A percentile compares a stretch with the other conserved stretches of the same genome.
Conservation (phyloP, 768 basidiomycete genomes). For the Clitopilus hobsonii region DNA sequence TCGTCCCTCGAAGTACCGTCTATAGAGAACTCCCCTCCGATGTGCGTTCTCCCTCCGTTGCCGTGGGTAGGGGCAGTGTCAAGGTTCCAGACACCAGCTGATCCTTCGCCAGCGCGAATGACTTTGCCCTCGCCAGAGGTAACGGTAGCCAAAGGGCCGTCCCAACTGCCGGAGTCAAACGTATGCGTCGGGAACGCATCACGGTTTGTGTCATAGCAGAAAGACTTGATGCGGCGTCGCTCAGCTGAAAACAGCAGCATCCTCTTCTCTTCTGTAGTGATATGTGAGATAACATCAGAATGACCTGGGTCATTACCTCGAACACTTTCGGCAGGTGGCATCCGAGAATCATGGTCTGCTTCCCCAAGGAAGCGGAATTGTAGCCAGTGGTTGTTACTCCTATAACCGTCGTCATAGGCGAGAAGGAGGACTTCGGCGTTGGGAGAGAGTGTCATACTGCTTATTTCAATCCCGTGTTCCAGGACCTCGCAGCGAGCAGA, state of each 20-base stretch:
- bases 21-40: conserved; percentile 13
- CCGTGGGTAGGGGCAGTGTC: conserved; percentile 26
- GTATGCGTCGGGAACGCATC: background rate
- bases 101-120: conserved; percentile 28
- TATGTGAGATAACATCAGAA: conserved; percentile 1
- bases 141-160: conserved; percentile 7
- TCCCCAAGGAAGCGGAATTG: conserved; percentile 6
- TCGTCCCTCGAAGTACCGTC: conserved; percentile 15
- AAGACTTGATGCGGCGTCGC: conserved; percentile 8
- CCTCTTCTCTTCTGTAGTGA: conserved; percentile 2
- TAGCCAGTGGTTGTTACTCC: conserved; percentile 1
- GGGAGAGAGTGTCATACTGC: background rate
- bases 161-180: background rate
- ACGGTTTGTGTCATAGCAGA: conserved; percentile 5
- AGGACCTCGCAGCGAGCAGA: background rate
- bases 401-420: conserved; percentile 3
- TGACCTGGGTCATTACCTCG: conserved; percentile 3
- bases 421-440: background rate
- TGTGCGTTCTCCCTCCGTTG: conserved; percentile 11
- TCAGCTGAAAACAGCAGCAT: conserved; percentile 12
- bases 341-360: background rate
- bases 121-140: conserved; percentile 20
- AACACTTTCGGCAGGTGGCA: background rate
- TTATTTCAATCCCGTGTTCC: background rate
- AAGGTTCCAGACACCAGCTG: conserved; percentile 30